Evolutionary conservation across 2,329 filamentous ascomycete genomes (phyloP).

Genomic region (Cladosporium cucumerinum): DNA sequence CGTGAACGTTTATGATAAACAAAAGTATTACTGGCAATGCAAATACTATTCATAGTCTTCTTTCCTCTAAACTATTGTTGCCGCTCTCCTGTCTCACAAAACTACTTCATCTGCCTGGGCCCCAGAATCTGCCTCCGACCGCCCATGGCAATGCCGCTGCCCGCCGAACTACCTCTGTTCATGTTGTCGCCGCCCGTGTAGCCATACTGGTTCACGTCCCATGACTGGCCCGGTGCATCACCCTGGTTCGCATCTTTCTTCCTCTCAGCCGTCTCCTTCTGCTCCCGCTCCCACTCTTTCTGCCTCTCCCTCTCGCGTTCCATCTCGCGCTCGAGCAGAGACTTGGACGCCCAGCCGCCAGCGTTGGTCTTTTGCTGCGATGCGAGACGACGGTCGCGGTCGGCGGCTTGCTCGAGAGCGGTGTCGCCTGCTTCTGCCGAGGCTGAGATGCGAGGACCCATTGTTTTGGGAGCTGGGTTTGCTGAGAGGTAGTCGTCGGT

Average conservation of each 20-base stretch:
- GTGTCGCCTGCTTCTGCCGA: constrained; percentile 49
- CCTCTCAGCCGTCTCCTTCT: constrained; percentile 60
- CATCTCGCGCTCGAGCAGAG: constrained; percentile 75
- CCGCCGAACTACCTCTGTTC: constrained; percentile 60
- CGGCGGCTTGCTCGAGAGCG: constrained; percentile 49
- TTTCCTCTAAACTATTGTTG: constrained; percentile 12
- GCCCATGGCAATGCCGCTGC: constrained; percentile 60
- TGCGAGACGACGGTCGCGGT: constrained; percentile 58
- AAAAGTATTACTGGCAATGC: not conserved
- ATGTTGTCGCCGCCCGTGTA: constrained; percentile 73
- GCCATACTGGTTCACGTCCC: constrained; percentile 75
- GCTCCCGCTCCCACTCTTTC: constrained; percentile 74
- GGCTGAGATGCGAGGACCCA: constrained; percentile 34
- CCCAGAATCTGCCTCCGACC: constrained; percentile 76
- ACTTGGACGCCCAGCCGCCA: constrained; percentile 63
- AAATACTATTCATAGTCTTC: not conserved
- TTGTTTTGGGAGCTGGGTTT: constrained; percentile 51
- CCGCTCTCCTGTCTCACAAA: not conserved
- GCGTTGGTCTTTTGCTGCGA: constrained; percentile 61
- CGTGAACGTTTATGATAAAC: not conserved
- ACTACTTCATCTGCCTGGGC: constrained; percentile 60
- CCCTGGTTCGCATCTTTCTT: constrained; percentile 57
- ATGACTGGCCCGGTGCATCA: constrained; percentile 64
- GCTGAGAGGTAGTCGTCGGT: constrained; percentile 58
- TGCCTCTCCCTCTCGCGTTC: constrained; percentile 74